Evolutionary conservation across 2,329 filamentous ascomycete species (phyloP).

Genomic region (Sphaceloma murrayae): DNA sequence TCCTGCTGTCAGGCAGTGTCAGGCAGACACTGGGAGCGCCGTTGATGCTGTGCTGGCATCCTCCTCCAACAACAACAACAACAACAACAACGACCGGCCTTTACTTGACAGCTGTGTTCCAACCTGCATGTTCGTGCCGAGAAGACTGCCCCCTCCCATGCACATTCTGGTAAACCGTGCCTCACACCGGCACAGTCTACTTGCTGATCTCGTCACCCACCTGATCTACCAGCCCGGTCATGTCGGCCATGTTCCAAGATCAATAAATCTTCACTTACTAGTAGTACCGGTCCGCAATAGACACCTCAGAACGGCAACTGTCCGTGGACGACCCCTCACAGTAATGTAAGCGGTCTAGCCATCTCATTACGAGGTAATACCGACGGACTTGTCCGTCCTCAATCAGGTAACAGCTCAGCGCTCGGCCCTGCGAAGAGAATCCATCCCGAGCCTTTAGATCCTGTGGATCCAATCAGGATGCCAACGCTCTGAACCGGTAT

Average conservation of each 20-base stretch:
- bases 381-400: too few relatives aligned
- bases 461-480: conserved; percentile 5
- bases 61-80: too few relatives aligned
- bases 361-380: too few relatives aligned
- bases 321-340: too few relatives aligned
- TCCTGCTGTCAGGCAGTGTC: too few relatives aligned
- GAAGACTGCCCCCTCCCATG: background rate
- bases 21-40: conserved; percentile 3
- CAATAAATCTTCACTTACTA: background rate
- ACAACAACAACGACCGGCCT: too few relatives aligned
- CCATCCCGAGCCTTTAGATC: conserved; percentile 9
- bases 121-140: conserved; percentile 2
- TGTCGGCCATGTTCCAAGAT: conserved; percentile 1
- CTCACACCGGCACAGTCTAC: conserved; percentile 6
- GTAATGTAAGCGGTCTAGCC: too few relatives aligned
- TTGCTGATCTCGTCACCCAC: conserved; percentile 5
- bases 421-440: background rate
- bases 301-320: too few relatives aligned
- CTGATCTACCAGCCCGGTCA: too few relatives aligned
- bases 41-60: conserved; percentile 7
- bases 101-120: too few relatives aligned
- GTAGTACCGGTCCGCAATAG: too few relatives aligned
- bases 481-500: conserved; percentile 4
- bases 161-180: conserved; percentile 5
- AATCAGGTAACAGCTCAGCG: too few relatives aligned